Conservation (phyloP, 2,329 filamentous ascomycete species). For the Stemphylium beticola region DNA sequence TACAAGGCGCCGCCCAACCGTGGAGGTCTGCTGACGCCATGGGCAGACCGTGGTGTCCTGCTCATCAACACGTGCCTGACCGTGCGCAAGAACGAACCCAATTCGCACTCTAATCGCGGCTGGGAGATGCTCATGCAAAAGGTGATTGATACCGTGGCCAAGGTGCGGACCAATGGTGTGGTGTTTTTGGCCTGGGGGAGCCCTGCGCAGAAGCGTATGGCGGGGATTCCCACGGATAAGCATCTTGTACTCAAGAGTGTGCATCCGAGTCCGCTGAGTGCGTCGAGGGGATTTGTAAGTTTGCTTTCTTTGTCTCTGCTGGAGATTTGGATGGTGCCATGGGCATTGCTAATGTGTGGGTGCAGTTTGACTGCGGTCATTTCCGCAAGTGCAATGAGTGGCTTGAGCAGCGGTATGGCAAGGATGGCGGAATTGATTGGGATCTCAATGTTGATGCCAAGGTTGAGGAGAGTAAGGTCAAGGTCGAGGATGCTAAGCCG, state of each 20-base stretch:
- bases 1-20: conserved; percentile 78
- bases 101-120: conserved; percentile 82
- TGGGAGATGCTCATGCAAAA: conserved; percentile 95
- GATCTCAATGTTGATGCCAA: conserved; percentile 58
- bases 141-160: conserved; percentile 85
- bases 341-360: conserved; percentile 43
- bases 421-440: conserved; percentile 86
- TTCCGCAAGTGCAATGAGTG: conserved; percentile 85
- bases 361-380: conserved; percentile 75
- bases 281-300: conserved; percentile 75
- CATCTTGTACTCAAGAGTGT: conserved; percentile 87
- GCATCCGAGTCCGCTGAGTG: conserved; percentile 93
- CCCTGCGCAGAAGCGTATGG: conserved; percentile 80
- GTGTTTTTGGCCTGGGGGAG: conserved; percentile 95
- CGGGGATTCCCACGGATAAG: conserved; percentile 71
- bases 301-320: not conserved
- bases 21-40: conserved; percentile 84
- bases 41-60: conserved; percentile 91
- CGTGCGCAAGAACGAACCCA: conserved; percentile 86
- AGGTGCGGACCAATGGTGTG: conserved; percentile 77
- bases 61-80: conserved; percentile 95
- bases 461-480: too few relatives aligned
- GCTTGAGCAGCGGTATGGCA: conserved; percentile 78
- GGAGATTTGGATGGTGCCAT: too few relatives aligned
- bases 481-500: too few relatives aligned